Percentiles rank a stretch among this genome's conserved stretches.
phyloP scores from a whole-genome alignment of 345 rosid species.

The Gossypium bickii region DNA sequence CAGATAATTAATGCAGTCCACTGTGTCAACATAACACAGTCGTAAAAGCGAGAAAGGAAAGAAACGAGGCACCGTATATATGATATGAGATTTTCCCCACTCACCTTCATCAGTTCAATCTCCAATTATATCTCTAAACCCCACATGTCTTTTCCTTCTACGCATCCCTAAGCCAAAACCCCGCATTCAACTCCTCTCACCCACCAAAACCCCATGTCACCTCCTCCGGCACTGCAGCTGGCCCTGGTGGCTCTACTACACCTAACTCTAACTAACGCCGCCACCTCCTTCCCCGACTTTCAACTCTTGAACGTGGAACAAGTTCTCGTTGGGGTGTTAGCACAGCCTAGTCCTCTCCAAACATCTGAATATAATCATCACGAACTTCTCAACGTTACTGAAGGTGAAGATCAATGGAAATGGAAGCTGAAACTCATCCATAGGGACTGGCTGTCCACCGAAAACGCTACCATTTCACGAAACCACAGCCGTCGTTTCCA shows the following conservation, averaged over 20 bases:
- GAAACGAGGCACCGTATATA: neutral
- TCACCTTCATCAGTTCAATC: neutral
- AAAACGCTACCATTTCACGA: slow-evolving; percentile 1
- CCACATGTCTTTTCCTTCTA: slow-evolving; percentile 18
- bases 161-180: slow-evolving; percentile 12
- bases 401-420: slow-evolving; percentile 3
- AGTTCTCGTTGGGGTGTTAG: slow-evolving; percentile 23
- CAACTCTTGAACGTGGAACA: slow-evolving; percentile 43
- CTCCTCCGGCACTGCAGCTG: slow-evolving; percentile 13
- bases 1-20: neutral
- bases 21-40: slow-evolving; percentile 2
- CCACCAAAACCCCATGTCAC: slow-evolving; percentile 13
- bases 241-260: slow-evolving; percentile 9
- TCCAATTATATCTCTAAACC: slow-evolving; percentile 25
- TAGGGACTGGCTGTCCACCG: slow-evolving; percentile 46
- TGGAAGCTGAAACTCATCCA: slow-evolving; percentile 63
- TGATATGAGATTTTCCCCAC: neutral
- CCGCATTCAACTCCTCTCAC: neutral
- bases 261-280: neutral
- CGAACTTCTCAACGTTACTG: slow-evolving; percentile 18
- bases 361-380: slow-evolving; percentile 25
- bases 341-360: slow-evolving; percentile 15
- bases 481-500: slow-evolving; percentile 48
- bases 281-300: slow-evolving; percentile 39
- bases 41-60: neutral